These are phyloP conservation scores for Penicillium parvum DNA, from an alignment of 495 filamentous ascomycete species.

Conservation along the genomic window DNA sequence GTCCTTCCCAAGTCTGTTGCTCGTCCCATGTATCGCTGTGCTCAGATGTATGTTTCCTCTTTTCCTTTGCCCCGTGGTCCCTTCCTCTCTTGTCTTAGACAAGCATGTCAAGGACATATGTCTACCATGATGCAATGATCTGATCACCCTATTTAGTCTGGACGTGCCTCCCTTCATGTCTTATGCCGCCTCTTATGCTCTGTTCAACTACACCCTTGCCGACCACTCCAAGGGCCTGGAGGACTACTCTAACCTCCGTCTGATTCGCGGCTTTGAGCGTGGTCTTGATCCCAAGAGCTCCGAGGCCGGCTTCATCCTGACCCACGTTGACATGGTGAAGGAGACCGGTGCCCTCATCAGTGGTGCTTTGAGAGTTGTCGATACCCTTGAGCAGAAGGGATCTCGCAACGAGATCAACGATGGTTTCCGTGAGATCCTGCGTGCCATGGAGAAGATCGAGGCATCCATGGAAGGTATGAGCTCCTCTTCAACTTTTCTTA, in stretches of 20 bases:
- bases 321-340: constrained; percentile 80
- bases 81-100: constrained; percentile 2
- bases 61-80: not conserved
- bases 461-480: constrained; percentile 67
- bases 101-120: too few relatives aligned
- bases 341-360: constrained; percentile 67
- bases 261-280: constrained; percentile 84
- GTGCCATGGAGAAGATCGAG: constrained; percentile 67
- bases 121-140: not conserved
- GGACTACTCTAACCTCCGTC: constrained; percentile 71
- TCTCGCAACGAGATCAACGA: constrained; percentile 56
- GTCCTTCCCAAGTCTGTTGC: constrained; percentile 66
- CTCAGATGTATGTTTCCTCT: constrained; percentile 62
- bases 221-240: constrained; percentile 58
- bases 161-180: constrained; percentile 80
- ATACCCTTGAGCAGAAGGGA: constrained; percentile 46
- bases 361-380: constrained; percentile 61
- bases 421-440: constrained; percentile 56
- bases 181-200: constrained; percentile 85
- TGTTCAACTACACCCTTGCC: constrained; percentile 79
- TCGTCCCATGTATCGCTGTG: constrained; percentile 70
- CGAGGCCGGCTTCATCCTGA: constrained; percentile 84
- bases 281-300: constrained; percentile 82
- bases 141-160: constrained; percentile 26
- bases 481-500: not conserved